Evolutionary conservation across 1,139 yeast species (phyloP).

Genomic region (Hyphopichia burtonii): DNA sequence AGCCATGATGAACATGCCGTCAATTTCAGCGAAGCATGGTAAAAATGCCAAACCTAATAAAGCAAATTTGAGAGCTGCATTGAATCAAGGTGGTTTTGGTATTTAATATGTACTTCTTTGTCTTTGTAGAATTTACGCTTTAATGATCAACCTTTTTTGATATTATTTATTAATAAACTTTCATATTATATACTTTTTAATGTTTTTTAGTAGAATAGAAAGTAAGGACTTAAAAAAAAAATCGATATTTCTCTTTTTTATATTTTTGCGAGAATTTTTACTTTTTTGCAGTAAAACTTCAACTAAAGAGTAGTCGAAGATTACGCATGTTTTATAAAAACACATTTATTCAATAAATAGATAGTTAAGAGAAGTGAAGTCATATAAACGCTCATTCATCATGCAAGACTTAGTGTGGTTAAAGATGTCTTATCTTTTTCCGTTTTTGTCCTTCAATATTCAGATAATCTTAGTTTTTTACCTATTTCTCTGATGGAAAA

Average conservation of each 20-base stretch:
- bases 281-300: no score
- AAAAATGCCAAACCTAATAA: constrained; percentile 37
- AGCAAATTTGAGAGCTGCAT: constrained; percentile 43
- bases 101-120: constrained; percentile 19
- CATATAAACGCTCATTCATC: no score
- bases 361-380: neutral
- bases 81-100: constrained; percentile 42
- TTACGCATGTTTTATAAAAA: no score
- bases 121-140: neutral
- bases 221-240: no score
- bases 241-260: no score
- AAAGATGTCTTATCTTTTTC: no score
- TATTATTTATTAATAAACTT: neutral
- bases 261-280: no score
- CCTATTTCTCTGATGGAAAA: constrained; percentile 65
- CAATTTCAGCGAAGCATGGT: constrained; percentile 26
- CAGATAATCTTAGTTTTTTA: constrained; percentile 69
- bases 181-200: neutral
- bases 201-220: no score
- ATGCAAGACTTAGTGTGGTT: no score
- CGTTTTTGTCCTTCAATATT: no score
- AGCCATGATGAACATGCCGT: constrained; percentile 40
- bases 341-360: no score
- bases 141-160: neutral
- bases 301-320: no score